These are phyloP conservation scores for Fusarium temperatum DNA, from an alignment of 2,329 filamentous ascomycete species.

Conservation along the genomic window DNA sequence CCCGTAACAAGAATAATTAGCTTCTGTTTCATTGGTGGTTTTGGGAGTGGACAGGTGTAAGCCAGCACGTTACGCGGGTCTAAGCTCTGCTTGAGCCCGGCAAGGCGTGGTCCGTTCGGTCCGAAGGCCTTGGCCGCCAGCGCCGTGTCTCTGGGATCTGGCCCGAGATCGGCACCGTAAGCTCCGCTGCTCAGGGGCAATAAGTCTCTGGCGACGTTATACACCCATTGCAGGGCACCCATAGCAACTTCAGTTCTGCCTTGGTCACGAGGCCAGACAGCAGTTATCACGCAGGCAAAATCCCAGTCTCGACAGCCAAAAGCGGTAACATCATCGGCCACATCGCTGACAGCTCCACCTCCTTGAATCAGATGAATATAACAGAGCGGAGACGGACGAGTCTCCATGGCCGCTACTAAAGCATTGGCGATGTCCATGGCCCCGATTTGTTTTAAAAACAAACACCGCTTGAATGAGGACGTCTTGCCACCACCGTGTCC, in stretches of 20 bases:
- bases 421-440: conserved; percentile 42
- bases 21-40: conserved; percentile 47
- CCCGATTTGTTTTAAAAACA: conserved; percentile 64
- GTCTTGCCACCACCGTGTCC: conserved; percentile 67
- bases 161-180: conserved; percentile 70
- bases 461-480: conserved; percentile 70
- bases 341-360: conserved; percentile 59
- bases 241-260: conserved; percentile 55
- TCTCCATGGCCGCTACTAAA: conserved; percentile 57
- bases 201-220: conserved; percentile 57
- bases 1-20: conserved; percentile 68
- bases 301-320: conserved; percentile 72
- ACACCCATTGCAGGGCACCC: conserved; percentile 63
- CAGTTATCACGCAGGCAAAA: conserved; percentile 71
- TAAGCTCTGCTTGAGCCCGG: conserved; percentile 57
- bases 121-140: conserved; percentile 67
- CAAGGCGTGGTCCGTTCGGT: conserved; percentile 59
- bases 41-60: conserved; percentile 64
- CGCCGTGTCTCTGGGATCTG: conserved; percentile 64
- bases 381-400: conserved; percentile 61
- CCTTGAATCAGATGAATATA: conserved; percentile 72
- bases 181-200: conserved; percentile 60
- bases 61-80: conserved; percentile 63
- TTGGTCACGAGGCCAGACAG: conserved; percentile 65
- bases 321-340: conserved; percentile 58